These are phyloP conservation scores for Penicillium sp. DNA, from an alignment of 2,329 filamentous ascomycete species.

Conservation along the genomic window DNA sequence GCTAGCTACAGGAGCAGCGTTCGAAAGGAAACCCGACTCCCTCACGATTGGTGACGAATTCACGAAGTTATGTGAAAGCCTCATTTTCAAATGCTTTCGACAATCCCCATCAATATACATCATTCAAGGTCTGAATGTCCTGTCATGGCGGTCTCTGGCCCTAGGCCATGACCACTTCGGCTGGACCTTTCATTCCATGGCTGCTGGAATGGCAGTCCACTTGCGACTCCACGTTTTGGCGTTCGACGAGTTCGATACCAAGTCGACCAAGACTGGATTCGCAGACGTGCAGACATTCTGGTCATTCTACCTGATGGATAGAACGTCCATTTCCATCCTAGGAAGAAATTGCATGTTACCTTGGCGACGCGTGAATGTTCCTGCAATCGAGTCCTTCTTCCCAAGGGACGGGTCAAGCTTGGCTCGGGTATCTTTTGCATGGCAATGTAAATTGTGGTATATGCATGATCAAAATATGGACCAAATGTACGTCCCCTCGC, in stretches of 20 bases:
- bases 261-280: neutral
- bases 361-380: neutral
- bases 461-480: neutral
- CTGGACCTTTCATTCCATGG: neutral
- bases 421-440: neutral
- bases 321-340: neutral
- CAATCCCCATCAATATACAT: neutral
- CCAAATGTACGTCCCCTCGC: neutral
- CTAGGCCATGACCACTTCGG: neutral
- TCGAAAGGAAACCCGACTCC: neutral
- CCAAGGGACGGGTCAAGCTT: neutral
- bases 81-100: neutral
- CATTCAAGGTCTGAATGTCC: neutral
- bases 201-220: neutral
- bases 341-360: neutral
- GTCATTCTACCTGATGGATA: neutral
- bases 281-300: neutral
- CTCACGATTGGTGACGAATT: neutral
- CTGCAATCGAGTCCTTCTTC: neutral
- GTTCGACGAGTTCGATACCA: neutral
- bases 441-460: neutral
- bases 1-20: neutral
- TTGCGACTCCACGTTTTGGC: neutral
- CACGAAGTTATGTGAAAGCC: neutral
- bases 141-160: neutral